Conservation (phyloP, 805 yeast species). For the Candida takata region DNA sequence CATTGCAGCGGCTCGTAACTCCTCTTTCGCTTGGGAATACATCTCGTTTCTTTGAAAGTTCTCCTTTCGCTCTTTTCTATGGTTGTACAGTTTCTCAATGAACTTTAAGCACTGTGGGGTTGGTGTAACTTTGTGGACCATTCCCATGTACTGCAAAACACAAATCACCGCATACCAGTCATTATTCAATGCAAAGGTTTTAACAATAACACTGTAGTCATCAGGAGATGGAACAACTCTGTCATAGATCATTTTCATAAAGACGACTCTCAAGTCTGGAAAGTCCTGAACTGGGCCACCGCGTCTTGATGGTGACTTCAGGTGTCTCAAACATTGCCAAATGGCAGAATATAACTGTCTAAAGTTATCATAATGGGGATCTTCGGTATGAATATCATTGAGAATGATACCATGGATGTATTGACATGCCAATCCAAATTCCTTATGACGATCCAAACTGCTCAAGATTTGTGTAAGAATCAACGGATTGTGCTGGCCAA, state of each 20-base stretch:
- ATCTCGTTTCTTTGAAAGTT: background rate
- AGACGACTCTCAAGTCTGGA: conserved; percentile 19
- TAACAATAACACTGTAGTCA: conserved; percentile 17
- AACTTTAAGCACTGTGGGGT: conserved; percentile 4
- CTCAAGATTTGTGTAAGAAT: conserved; percentile 33
- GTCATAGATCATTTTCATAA: conserved; percentile 22
- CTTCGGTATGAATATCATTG: conserved; percentile 14
- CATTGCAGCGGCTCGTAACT: background rate
- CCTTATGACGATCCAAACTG: conserved; percentile 25
- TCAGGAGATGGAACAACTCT: conserved; percentile 14
- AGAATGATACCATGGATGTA: conserved; percentile 27
- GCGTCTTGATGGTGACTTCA: background rate
- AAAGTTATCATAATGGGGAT: conserved; percentile 3
- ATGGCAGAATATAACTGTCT: conserved; percentile 25
- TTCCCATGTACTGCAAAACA: conserved; percentile 19
- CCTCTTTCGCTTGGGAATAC: conserved; percentile 1
- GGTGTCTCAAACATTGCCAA: conserved; percentile 25
- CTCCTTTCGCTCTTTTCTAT: background rate
- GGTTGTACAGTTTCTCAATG: conserved; percentile 2
- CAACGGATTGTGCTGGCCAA: conserved; percentile 28
- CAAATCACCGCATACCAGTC: conserved; percentile 17
- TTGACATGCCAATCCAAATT: conserved; percentile 26
- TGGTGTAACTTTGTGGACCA: conserved; percentile 12
- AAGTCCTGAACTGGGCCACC: conserved; percentile 2
- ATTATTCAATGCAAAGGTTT: conserved; percentile 9